These are phyloP conservation scores for Entomophthora muscae DNA, from an alignment of 371 early-diverging fungal genomes.

Conservation along the genomic window DNA sequence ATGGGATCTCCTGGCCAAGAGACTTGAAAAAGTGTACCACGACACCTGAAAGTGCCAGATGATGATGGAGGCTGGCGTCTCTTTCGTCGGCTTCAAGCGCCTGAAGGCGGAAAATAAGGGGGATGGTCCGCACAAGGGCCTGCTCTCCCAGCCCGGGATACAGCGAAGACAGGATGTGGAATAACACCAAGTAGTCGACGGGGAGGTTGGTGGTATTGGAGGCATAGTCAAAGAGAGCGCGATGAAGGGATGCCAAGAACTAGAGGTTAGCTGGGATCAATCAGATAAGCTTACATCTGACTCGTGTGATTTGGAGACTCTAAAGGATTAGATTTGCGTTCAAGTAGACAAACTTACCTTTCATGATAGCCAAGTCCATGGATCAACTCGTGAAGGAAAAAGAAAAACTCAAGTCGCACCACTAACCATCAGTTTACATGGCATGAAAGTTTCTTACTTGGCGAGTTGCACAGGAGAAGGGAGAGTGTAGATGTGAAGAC, in stretches of 20 bases:
- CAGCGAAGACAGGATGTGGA: constrained; percentile 26
- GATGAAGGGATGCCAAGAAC: constrained; percentile 31
- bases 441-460: constrained; percentile 13
- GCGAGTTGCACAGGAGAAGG: constrained; percentile 20
- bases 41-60: constrained; percentile 57
- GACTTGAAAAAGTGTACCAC: constrained; percentile 5
- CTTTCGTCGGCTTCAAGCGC: constrained; percentile 71
- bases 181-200: constrained; percentile 33
- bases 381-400: constrained; percentile 13
- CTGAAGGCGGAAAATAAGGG: constrained; percentile 44
- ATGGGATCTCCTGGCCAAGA: constrained; percentile 4
- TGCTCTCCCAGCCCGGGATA: constrained; percentile 33
- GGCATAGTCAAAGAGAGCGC: constrained; percentile 34
- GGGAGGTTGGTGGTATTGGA: constrained; percentile 25
- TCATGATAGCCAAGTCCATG: background rate
- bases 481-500: constrained; percentile 23
- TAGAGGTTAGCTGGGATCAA: constrained; percentile 18
- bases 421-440: background rate
- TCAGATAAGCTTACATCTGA: constrained; percentile 3
- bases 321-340: background rate
- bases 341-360: constrained; percentile 12
- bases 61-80: constrained; percentile 73
- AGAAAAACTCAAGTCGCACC: constrained; percentile 3
- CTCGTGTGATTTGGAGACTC: constrained; percentile 3
- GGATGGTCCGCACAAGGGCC: constrained; percentile 36